These are phyloP conservation scores for Neofusicoccum ribis DNA, from an alignment of 2,329 filamentous ascomycete genomes.

Conservation along the genomic window DNA sequence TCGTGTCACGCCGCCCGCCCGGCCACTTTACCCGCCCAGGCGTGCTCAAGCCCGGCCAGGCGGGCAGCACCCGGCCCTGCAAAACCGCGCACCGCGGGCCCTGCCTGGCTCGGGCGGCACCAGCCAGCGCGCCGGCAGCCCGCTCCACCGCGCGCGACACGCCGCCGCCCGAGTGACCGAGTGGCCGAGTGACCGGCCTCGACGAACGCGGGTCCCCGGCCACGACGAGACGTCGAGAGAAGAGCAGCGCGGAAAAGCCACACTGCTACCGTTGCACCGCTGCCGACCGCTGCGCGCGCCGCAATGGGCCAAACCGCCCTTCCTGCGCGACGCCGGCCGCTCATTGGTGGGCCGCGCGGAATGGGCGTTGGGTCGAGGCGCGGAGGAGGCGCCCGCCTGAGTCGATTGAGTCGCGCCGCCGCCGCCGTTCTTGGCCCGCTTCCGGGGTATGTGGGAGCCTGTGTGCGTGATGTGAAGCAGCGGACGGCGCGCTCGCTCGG, in stretches of 20 bases:
- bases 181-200: neutral
- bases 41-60: no score
- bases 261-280: slow-evolving; percentile 13
- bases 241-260: neutral
- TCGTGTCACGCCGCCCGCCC: neutral
- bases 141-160: no score
- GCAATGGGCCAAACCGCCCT: neutral
- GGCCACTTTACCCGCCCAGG: neutral
- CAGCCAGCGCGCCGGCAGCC: no score
- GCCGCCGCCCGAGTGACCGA: neutral
- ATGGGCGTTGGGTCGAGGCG: slow-evolving; percentile 4
- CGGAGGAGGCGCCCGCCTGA: neutral
- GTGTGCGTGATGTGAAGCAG: neutral
- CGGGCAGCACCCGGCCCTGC: neutral
- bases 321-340: neutral
- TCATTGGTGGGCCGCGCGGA: slow-evolving; percentile 1
- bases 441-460: neutral
- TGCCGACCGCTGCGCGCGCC: neutral
- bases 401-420: neutral
- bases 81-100: neutral
- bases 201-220: neutral
- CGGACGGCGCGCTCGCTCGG: neutral
- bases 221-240: no score
- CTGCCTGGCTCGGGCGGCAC: no score
- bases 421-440: neutral